phyloP scores from a whole-genome alignment of 768 basidiomycete species.

The Phlebiopsis gigantea region DNA sequence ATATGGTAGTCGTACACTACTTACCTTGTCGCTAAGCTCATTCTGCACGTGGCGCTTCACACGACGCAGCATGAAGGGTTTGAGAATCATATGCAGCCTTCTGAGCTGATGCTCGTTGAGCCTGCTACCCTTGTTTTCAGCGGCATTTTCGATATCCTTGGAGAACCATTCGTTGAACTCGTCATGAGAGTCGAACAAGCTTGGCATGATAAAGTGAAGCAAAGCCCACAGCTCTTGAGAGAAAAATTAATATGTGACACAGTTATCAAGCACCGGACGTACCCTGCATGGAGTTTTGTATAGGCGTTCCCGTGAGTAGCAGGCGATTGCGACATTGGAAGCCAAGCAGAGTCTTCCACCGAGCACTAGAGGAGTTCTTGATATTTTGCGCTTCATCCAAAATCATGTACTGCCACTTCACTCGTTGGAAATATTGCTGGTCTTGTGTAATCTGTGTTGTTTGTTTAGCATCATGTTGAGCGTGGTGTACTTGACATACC shows the following conservation, averaged over 20 bases:
- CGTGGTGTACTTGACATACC: slow-evolving; percentile 37
- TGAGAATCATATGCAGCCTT: slow-evolving; percentile 96
- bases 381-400: slow-evolving; percentile 99
- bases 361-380: slow-evolving; percentile 92
- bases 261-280: slow-evolving; percentile 19
- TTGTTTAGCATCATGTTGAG: background rate
- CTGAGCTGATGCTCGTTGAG: slow-evolving; percentile 94
- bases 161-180: slow-evolving; percentile 99
- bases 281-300: slow-evolving; percentile 99
- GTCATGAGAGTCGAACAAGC: slow-evolving; percentile 96
- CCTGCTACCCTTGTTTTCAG: slow-evolving; percentile 85
- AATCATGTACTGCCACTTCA: slow-evolving; percentile 99
- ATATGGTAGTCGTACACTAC: slow-evolving; percentile 1
- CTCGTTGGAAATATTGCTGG: slow-evolving; percentile 94
- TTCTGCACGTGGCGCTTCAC: slow-evolving; percentile 99
- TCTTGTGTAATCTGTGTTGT: slow-evolving; percentile 78
- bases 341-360: slow-evolving; percentile 96
- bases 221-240: slow-evolving; percentile 86
- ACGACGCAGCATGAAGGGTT: slow-evolving; percentile 97
- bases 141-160: slow-evolving; percentile 95
- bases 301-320: slow-evolving; percentile 94
- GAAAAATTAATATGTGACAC: background rate
- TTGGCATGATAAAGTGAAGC: slow-evolving; percentile 99
- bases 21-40: slow-evolving; percentile 95
- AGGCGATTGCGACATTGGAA: slow-evolving; percentile 95